Conservation (phyloP, 2,329 filamentous ascomycete species). For the Fusarium verticillioides region DNA sequence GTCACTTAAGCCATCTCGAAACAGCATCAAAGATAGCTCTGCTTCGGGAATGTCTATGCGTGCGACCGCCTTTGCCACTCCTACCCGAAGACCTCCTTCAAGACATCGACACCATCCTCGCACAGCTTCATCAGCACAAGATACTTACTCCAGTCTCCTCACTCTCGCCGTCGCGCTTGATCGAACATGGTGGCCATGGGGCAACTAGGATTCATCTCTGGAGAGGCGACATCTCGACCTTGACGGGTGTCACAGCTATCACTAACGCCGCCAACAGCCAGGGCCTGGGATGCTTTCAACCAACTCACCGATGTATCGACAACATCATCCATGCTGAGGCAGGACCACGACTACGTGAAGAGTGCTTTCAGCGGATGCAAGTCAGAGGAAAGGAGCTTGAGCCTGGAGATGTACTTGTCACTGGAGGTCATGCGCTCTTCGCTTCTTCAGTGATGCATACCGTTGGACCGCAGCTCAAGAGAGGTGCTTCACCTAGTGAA, state of each 20-base stretch:
- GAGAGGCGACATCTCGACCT: slow-evolving; percentile 39
- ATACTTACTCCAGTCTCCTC: slow-evolving; percentile 1
- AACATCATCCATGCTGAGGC: slow-evolving; percentile 39
- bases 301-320: slow-evolving; percentile 39
- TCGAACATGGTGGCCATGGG: rapidly evolving
- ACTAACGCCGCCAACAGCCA: slow-evolving; percentile 39
- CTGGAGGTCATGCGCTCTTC: slow-evolving; percentile 17
- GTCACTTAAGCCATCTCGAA: slow-evolving; percentile 29
- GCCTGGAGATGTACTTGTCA: slow-evolving; percentile 26
- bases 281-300: slow-evolving; percentile 40
- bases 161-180: background rate
- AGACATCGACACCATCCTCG: slow-evolving; percentile 26
- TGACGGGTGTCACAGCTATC: slow-evolving; percentile 28
- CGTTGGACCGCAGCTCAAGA: slow-evolving; percentile 26
- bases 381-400: background rate
- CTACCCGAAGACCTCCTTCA: slow-evolving; percentile 6
- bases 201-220: slow-evolving; percentile 14
- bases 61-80: slow-evolving; percentile 21
- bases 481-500: background rate
- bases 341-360: slow-evolving; percentile 30
- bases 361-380: slow-evolving; percentile 33
- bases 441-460: slow-evolving; percentile 30
- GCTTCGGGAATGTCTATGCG: slow-evolving; percentile 26
- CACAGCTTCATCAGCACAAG: slow-evolving; percentile 2
- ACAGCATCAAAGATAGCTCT: slow-evolving; percentile 22